These are phyloP conservation scores for Sophora flavescens DNA, from an alignment of 306 rosid genomes.

Conservation along the genomic window DNA sequence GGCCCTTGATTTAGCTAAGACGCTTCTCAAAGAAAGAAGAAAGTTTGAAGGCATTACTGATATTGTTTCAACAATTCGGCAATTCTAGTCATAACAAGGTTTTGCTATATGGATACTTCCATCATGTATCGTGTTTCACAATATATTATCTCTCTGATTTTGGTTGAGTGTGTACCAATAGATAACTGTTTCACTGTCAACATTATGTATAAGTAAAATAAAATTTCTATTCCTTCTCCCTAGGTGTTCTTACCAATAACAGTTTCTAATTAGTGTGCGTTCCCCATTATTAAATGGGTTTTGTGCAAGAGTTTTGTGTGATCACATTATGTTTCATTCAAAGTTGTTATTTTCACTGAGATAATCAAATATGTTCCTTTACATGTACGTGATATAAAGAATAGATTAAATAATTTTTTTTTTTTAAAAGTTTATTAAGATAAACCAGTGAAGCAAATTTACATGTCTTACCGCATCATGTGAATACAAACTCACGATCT, in stretches of 20 bases:
- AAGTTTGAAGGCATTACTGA: constrained; percentile 62
- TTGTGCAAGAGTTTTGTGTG: background rate
- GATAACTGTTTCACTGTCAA: background rate
- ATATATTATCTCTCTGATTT: background rate
- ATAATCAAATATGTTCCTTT: background rate
- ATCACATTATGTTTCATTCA: background rate
- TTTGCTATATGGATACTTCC: background rate
- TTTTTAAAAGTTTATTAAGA: too few species aligned
- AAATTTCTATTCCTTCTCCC: background rate
- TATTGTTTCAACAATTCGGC: constrained; percentile 65
- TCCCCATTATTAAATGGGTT: background rate
- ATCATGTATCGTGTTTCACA: constrained; percentile 25
- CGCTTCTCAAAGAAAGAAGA: constrained; percentile 78
- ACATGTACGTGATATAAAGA: background rate
- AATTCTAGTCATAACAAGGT: constrained; percentile 47
- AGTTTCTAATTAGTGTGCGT: background rate
- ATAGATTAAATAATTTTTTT: too few species aligned
- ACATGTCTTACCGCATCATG: background rate
- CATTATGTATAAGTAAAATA: background rate
- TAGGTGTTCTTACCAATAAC: background rate
- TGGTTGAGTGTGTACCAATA: constrained; percentile 1
- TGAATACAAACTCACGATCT: background rate
- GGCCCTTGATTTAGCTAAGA: constrained; percentile 77
- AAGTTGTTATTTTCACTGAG: background rate
- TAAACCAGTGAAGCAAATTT: too few species aligned